Evolutionary conservation across 208 protist species (phyloP), one percentile per base, ranked within the genome.

Genomic region (Wallacemonas sp.): DNA sequence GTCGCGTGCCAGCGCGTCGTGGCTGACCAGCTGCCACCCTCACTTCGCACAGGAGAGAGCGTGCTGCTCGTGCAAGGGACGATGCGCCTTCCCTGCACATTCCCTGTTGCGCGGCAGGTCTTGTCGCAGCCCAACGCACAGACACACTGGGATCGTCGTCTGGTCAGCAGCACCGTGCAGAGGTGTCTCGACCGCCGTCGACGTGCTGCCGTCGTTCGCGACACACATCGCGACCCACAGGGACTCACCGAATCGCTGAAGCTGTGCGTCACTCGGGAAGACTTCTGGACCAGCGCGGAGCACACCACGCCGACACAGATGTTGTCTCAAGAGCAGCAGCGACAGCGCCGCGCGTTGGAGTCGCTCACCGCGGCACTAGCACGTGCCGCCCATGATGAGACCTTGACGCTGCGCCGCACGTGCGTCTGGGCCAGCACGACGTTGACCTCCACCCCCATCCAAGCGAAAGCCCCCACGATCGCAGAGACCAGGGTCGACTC

Each of bases 31-130:
- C 36, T 41, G 36, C 36, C 36, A 41, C 6, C 36, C 9, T 17
- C 36, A 41, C 9, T 14, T 41, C 36, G 14, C 36, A 41, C 9
- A 41, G 36, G 14, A 14, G 36, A 41, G 36, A 41, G 36, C 14
- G 9, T 17, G 14, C 9, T 41, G 36, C 9, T 41, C 9, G 9
- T 41, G 36, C 17, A 30, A 16, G 23, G 30, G 16, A 26, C 38
- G 30, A 24, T 41, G 19, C 11, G 14, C 4, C 52, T 58, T 5
- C 14, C 32, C 29, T 58, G 52, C 32, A 16, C 29, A 5, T 58
- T 58, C n/a, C 12, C 34, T 21, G 52, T 58, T 3, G 52, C 52
- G 6, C 52, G 34, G 32, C 52, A 41, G 4, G 52, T 58, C 2
- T 17, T 58, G 52, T 33, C 52, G 2, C 52, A 58, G 52, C 52